Evolutionary conservation across 1,284 basidiomycete genomes (phyloP).

Genomic region (Violaceomyces palustris): DNA sequence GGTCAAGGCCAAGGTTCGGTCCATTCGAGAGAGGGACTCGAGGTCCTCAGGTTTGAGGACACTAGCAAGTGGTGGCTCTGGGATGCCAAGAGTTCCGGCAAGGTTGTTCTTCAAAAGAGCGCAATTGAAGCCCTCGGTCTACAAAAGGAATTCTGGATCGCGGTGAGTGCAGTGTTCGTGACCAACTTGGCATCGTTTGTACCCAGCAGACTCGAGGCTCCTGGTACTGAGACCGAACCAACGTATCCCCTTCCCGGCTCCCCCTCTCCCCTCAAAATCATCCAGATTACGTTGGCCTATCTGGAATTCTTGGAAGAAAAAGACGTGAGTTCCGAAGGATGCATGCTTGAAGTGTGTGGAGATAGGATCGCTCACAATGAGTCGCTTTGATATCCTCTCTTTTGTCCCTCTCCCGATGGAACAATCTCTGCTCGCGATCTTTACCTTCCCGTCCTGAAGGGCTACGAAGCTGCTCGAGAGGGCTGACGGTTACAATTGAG

Average conservation of each 20-base stretch:
- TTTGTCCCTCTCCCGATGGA: too few species aligned
- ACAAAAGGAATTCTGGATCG: constrained; percentile 38
- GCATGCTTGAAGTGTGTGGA: too few species aligned
- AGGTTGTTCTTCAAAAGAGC: constrained; percentile 22
- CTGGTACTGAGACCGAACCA: too few species aligned
- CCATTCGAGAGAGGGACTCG: constrained; percentile 4
- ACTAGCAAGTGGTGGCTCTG: constrained; percentile 34
- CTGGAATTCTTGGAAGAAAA: constrained; percentile 41
- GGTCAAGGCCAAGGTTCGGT: neutral
- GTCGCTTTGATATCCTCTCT: too few species aligned
- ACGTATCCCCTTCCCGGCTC: too few species aligned
- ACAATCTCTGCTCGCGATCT: too few species aligned
- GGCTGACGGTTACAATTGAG: too few species aligned
- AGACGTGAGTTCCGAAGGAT: too few species aligned
- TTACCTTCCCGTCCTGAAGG: too few species aligned
- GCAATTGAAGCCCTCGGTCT: constrained; percentile 33
- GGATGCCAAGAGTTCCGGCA: constrained; percentile 30
- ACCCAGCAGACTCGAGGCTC: too few species aligned
- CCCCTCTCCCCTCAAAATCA: neutral
- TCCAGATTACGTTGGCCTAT: constrained; percentile 34
- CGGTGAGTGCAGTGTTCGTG: constrained; percentile 8
- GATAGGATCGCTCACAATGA: too few species aligned
- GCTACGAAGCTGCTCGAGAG: constrained; percentile 18
- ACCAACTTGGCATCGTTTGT: neutral
- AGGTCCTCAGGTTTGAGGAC: constrained; percentile 35